phyloP scores from a whole-genome alignment of 306 rosid genomes.

The Prunus campanulata region DNA sequence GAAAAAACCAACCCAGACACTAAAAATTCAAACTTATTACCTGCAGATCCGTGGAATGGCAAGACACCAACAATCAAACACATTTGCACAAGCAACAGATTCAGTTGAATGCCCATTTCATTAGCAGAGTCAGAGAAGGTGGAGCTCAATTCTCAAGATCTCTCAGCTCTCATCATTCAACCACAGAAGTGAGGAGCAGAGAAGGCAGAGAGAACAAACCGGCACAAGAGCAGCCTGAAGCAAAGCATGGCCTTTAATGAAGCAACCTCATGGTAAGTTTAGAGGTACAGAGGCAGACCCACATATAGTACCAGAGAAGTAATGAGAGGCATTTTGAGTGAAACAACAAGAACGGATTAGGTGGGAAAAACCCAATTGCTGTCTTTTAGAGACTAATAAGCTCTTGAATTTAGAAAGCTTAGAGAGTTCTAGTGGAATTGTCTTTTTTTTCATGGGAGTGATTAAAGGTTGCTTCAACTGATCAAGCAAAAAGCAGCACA shows the following conservation, averaged over 20 bases:
- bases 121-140: constrained; percentile 19
- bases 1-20: constrained; percentile 6
- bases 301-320: constrained; percentile 27
- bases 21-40: constrained; percentile 44
- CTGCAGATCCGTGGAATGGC: constrained; percentile 58
- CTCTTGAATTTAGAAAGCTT: constrained; percentile 30
- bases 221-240: constrained; percentile 30
- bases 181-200: constrained; percentile 21
- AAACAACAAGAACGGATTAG: constrained; percentile 28
- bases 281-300: constrained; percentile 46
- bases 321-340: constrained; percentile 15
- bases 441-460: constrained; percentile 19
- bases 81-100: constrained; percentile 47
- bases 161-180: constrained; percentile 33
- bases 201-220: constrained; percentile 24
- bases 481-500: constrained; percentile 44
- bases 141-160: constrained; percentile 39
- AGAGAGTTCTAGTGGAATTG: constrained; percentile 31
- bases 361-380: constrained; percentile 27
- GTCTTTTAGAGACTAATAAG: constrained; percentile 23
- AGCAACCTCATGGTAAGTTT: constrained; percentile 27
- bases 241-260: constrained; percentile 37
- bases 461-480: constrained; percentile 23
- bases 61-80: constrained; percentile 39
- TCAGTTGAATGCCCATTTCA: constrained; percentile 48